phyloP scores from a whole-genome alignment of 495 filamentous ascomycete genomes.

The Aspergillus ellipticus region DNA sequence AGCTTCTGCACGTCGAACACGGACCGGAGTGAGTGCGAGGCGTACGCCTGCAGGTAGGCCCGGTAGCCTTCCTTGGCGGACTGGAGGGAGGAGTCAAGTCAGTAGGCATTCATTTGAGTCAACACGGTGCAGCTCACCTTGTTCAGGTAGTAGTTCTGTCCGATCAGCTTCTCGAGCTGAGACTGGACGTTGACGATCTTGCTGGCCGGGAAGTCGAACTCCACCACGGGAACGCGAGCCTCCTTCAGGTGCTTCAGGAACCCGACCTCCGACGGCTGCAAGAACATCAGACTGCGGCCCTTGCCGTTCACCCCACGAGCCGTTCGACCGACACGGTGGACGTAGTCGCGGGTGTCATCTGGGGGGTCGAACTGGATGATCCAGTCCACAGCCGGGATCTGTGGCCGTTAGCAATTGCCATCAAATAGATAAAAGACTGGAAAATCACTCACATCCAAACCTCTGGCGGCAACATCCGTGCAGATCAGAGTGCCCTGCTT shows the following conservation, averaged over 20 bases:
- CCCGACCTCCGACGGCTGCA: slow-evolving; percentile 87
- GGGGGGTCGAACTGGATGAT: slow-evolving; percentile 95
- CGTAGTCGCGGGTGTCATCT: slow-evolving; percentile 88
- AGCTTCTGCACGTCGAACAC: slow-evolving; percentile 94
- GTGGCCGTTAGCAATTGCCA: slow-evolving; percentile 3
- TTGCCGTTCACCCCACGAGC: slow-evolving; percentile 81
- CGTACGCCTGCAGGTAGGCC: slow-evolving; percentile 91
- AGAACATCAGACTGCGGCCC: slow-evolving; percentile 81
- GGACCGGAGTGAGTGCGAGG: slow-evolving; percentile 81
- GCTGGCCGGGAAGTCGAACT: slow-evolving; percentile 90
- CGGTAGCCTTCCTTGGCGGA: slow-evolving; percentile 70
- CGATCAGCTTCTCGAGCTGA: slow-evolving; percentile 87
- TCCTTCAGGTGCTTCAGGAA: slow-evolving; percentile 92
- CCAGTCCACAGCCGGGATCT: slow-evolving; percentile 91
- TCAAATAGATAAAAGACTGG: neutral
- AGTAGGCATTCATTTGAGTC: slow-evolving; percentile 12
- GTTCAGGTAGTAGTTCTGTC: slow-evolving; percentile 94
- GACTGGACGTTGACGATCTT: slow-evolving; percentile 94
- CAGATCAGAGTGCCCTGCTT: slow-evolving; percentile 86
- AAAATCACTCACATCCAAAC: slow-evolving; percentile 65
- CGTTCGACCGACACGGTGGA: slow-evolving; percentile 94
- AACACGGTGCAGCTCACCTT: slow-evolving; percentile 48
- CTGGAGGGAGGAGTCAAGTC: slow-evolving; percentile 20
- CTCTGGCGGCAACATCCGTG: slow-evolving; percentile 93
- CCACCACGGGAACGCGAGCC: slow-evolving; percentile 86